phyloP scores from a whole-genome alignment of 1,139 yeast genomes.

The Yamadazyma atmosphaerica region DNA sequence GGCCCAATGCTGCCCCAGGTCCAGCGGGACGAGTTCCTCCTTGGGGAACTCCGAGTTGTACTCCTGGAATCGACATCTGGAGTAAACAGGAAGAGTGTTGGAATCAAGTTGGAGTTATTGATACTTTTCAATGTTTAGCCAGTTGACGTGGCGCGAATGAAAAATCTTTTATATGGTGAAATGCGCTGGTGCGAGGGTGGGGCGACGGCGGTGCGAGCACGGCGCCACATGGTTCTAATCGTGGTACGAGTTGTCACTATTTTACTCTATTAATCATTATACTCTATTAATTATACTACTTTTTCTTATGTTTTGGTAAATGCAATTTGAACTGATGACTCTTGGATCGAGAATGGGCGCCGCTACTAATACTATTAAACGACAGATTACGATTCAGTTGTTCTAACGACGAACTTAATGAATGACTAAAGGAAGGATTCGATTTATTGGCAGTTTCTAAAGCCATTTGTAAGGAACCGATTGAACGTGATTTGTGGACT shows the following conservation, averaged over 20 bases:
- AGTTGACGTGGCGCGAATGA: neutral
- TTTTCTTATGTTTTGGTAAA: constrained; percentile 9
- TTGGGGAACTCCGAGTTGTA: constrained; percentile 16
- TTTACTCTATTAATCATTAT: neutral
- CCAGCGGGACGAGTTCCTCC: constrained; percentile 9
- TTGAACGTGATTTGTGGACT: constrained; percentile 4
- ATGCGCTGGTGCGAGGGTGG: neutral
- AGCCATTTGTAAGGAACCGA: constrained; percentile 4
- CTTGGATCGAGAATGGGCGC: constrained; percentile 9
- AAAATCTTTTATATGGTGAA: neutral
- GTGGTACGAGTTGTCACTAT: too few relatives aligned
- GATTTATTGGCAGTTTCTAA: neutral
- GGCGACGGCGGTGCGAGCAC: neutral
- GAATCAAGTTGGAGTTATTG: too few relatives aligned
- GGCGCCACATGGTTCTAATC: too few relatives aligned
- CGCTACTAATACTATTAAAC: neutral
- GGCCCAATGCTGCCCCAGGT: constrained; percentile 5
- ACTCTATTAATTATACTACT: constrained; percentile 2
- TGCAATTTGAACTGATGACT: constrained; percentile 13
- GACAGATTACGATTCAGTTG: neutral
- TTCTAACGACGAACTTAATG: neutral
- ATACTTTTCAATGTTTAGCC: too few relatives aligned
- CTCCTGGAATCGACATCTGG: constrained; percentile 17
- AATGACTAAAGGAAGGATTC: neutral
- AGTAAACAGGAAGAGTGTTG: neutral